Evolutionary conservation across 2,329 filamentous ascomycete species (phyloP), one percentile per base, ranked within the genome.

Genomic region (Sporothrix dimorphospora): DNA sequence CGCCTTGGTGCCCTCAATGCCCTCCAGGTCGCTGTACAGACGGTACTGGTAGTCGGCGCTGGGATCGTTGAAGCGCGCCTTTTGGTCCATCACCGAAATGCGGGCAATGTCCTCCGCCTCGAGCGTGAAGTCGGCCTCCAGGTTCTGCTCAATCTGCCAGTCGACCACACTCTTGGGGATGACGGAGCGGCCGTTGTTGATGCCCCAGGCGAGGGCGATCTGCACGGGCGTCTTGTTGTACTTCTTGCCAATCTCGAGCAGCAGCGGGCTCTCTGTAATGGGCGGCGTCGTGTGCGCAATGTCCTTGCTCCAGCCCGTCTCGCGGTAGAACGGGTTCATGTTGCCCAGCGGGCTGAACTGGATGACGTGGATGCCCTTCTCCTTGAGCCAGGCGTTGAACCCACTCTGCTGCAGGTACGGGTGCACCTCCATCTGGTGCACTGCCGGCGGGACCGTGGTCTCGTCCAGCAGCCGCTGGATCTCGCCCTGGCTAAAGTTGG

Each of bases 121-220:
- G 12, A 72, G 70, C 51, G 24, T 34, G 40, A 70, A 38, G 42
- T 71, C 69, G 1, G 69, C 72, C 79, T 83, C 76, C 75, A 85
- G 81, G 82, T 94, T 93, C 82, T 88, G 91, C 79, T 88, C 85
- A 76, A 92, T 92, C 57, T 90, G 85, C 70, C 83, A 85, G 11
- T 89, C 88, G 27, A 89, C 92, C 61, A 88, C 89, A 81, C 89
- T 91, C 87, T 92, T 92, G 77, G 90, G 90, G 72, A 92, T 83
- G 45, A 92, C 90, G 47, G 87, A 85, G 78, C 91, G 91, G 72
- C 90, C 90, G 69, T 90, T 85, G 71, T 85, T 85, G 51, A 91
- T 80, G 71, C 89, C 90, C 90, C 90, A 92, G 53, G 87, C 88
- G 73, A 90, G 87, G 71, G 90, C 81, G 27, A 89, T 85, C 81